Base-by-base conservation (phyloP, 169 alveolate genomes). In the Miamiensis avidus region DNA sequence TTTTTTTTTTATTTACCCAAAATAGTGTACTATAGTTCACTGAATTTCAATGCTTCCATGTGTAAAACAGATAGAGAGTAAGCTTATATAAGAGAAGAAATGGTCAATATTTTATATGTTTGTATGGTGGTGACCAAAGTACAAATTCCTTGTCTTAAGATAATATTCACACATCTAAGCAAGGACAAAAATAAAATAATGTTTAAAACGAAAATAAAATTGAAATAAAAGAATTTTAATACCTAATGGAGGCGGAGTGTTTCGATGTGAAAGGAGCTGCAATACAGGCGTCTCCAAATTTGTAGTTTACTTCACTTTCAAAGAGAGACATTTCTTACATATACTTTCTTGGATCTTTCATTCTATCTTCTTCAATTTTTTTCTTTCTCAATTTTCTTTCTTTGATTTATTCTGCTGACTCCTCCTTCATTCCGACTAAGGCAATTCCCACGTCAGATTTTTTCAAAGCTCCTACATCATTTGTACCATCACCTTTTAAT, bases 391-490 rank as follows among this genome's bases (percentile, higher is more conserved):
- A 77, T 75, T 83, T 82, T 75, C 83, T 64, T 33, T 84, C 76
- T 85, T 86, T 83, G 85, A 87, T 65, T 33, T 75, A 72, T 78
- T 81, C 90, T 75, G 81, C 73, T 26, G 89, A 86, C 49, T 78
- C 84, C 84, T 90, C 88, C 85, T 96, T 84, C 69, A 89, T 84
- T 89, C 91, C 85, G 83, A 94, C 89, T 69, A 99, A 91, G 29
- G 99, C 99, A 11, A 99, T 95, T 64, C 99, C 99, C 25, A 99
- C 99, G 83, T 97, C 98, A 16, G 99, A 99, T 72, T 97, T 97
- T 87, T 98, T 99, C 78, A 99, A 93, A 0, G 99, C 99, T n/a
- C 99, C 99, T 76, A 98, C 99, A 91, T 99, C 99, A 88, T 99
- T 99, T 29, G 99, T 98, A 0, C 99, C 99, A 94, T 99, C 99